Evolutionary conservation across 2,329 filamentous ascomycete species (phyloP), one percentile per base, ranked within the genome.

Genomic region (Calonectria crousiana): DNA sequence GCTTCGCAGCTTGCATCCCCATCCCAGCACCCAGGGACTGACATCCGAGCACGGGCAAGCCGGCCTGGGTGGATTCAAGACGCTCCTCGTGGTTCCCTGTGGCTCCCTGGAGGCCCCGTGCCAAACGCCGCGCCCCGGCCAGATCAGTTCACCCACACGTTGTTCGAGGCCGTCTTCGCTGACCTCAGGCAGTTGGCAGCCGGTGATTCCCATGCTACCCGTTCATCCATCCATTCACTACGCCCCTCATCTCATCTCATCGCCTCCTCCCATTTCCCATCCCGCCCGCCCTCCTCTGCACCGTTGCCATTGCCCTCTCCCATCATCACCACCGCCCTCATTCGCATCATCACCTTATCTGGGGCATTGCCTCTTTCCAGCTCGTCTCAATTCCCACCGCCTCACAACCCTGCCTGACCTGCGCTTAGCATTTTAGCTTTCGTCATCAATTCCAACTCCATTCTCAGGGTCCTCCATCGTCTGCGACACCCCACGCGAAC

Each of bases 361-460:
- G 26, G 30, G 23, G 8, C 70, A 67, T 41, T 44, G 32, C 62
- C 34, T 72, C 67, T 23, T 62, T 23, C 51, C 60, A 34, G 74
- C 62, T 62, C 69, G 74, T 38, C 9, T 36, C 56, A 62, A 80
- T 80, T 79, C 71, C 78, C 69, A 66, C 69, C 74, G 67, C 47
- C 52, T 71, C 70, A 68, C 69, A 67, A 49, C 67, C 67, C 74
- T 78, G 77, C 78, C 36, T 3, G 81, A 81, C 78, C 78, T 79
- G 34, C 78, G 77, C 32, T 73, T 60, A 67, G 60, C 62, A 62
- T 75, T 78, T 78, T 78, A 73, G 79, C 78, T 72, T 56, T 74
- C 73, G 69, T 77, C 78, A 74, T 76, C 75, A 75, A 71, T 67
- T 67, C 70, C 71, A 73, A 68, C 53, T 58, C 71, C 66, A 72